Conservation (phyloP, 163 green algal species). For the Scenedesmus sp. region DNA sequence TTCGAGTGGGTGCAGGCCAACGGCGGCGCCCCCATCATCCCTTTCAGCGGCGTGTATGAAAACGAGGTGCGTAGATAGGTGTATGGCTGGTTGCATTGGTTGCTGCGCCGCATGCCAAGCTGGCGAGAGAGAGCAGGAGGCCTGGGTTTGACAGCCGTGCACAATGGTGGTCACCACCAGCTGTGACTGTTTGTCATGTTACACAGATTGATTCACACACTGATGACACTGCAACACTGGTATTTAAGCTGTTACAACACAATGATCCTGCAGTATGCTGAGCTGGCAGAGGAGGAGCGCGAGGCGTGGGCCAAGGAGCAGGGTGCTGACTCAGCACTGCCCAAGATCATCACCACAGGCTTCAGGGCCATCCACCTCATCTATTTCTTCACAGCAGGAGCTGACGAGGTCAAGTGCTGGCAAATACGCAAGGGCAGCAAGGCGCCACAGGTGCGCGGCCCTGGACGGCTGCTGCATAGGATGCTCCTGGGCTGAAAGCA, state of each 20-base stretch:
- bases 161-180: too few relatives aligned
- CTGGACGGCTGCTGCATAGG: too few relatives aligned
- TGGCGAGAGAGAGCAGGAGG: too few relatives aligned
- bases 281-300: constrained; percentile 89
- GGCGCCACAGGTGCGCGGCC: constrained; percentile 90
- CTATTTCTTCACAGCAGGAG: constrained; percentile 99
- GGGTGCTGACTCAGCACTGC: constrained; percentile 77
- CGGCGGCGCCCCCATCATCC: constrained; percentile 93
- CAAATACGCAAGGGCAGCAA: constrained; percentile 91
- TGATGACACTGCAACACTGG: too few relatives aligned
- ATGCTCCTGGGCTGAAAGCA: too few relatives aligned
- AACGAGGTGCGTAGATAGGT: constrained; percentile 60
- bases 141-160: too few relatives aligned
- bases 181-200: too few relatives aligned
- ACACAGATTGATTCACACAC: too few relatives aligned
- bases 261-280: constrained; percentile 67
- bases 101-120: too few relatives aligned
- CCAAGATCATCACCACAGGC: constrained; percentile 97
- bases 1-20: constrained; percentile 73
- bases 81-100: too few relatives aligned
- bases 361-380: constrained; percentile 97
- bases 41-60: constrained; percentile 89
- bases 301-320: constrained; percentile 60
- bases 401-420: constrained; percentile 98
- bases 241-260: too few relatives aligned